phyloP scores from a whole-genome alignment of 345 rosid genomes.

The Eucalyptus erythrocorys region DNA sequence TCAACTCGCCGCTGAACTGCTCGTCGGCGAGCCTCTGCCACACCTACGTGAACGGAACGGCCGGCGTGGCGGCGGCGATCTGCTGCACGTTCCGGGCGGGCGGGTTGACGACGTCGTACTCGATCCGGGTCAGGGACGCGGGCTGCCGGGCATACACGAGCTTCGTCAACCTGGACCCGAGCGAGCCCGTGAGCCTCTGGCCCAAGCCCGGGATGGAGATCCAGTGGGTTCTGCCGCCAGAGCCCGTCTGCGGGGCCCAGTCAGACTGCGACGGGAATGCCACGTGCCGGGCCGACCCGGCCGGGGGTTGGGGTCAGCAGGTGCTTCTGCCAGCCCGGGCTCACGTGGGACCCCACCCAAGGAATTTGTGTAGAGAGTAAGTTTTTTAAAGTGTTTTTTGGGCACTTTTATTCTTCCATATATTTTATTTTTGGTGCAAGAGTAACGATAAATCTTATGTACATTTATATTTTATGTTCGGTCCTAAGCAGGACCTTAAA shows the following conservation, averaged over 20 bases:
- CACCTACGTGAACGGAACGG: conserved; percentile 2
- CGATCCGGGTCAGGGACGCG: conserved; percentile 7
- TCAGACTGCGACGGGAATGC: conserved; percentile 23
- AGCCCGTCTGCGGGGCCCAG: conserved; percentile 18
- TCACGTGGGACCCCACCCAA: conserved; percentile 19
- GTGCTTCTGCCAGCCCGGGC: conserved; percentile 13
- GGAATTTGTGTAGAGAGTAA: conserved; percentile 16
- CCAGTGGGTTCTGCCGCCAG: conserved; percentile 23
- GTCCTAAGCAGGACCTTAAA: no score
- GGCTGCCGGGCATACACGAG: conserved; percentile 30
- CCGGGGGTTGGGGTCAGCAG: neutral
- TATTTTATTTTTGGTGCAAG: neutral
- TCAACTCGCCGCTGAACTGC: conserved; percentile 24
- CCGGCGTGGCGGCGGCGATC: neutral
- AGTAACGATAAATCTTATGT: neutral
- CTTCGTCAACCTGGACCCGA: conserved; percentile 20
- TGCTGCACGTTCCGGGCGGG: conserved; percentile 20
- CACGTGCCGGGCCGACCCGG: conserved; percentile 13
- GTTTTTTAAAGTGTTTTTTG: neutral
- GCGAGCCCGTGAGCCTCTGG: conserved; percentile 16
- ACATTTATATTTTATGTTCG: neutral
- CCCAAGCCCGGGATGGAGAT: conserved; percentile 27
- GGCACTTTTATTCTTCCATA: neutral
- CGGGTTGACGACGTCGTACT: conserved; percentile 13
- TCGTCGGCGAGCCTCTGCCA: conserved; percentile 19